Conservation (phyloP, 257 asterid genomes). For the Petunia axillaris region DNA sequence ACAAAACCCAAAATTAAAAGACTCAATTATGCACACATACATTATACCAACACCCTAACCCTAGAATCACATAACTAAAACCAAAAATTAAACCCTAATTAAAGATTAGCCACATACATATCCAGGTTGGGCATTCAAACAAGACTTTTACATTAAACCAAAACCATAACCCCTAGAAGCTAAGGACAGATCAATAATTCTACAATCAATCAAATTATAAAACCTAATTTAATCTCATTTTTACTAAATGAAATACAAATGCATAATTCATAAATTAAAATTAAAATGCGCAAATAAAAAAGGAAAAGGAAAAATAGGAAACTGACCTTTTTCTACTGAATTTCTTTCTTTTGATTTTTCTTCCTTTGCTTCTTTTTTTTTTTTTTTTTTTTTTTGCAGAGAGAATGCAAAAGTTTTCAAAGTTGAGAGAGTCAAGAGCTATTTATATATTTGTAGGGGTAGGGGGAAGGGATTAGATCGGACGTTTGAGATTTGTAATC, state of each 20-base stretch:
- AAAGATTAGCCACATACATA: too few species aligned
- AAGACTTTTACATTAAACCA: too few species aligned
- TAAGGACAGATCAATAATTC: not conserved
- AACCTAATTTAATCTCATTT: not conserved
- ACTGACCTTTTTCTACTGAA: not conserved
- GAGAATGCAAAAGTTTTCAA: conserved; percentile 23
- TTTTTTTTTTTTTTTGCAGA: conserved; percentile 2
- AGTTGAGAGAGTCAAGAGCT: not conserved
- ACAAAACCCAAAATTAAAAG: not conserved
- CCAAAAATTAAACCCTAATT: too few species aligned
- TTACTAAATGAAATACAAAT: not conserved
- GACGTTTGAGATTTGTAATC: conserved; percentile 52
- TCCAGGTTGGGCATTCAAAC: too few species aligned
- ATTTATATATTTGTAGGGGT: conserved; percentile 42
- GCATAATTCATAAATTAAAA: not conserved
- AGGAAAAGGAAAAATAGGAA: not conserved
- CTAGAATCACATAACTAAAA: not conserved
- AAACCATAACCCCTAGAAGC: not conserved
- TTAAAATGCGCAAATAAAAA: not conserved
- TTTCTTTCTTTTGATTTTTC: not conserved
- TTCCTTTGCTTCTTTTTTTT: not conserved
- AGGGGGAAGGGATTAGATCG: conserved; percentile 29
- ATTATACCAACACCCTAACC: too few species aligned
- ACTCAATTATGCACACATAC: not conserved
- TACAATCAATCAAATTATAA: not conserved